phyloP scores from a whole-genome alignment of 768 basidiomycete species.

The Suillus spraguei region DNA sequence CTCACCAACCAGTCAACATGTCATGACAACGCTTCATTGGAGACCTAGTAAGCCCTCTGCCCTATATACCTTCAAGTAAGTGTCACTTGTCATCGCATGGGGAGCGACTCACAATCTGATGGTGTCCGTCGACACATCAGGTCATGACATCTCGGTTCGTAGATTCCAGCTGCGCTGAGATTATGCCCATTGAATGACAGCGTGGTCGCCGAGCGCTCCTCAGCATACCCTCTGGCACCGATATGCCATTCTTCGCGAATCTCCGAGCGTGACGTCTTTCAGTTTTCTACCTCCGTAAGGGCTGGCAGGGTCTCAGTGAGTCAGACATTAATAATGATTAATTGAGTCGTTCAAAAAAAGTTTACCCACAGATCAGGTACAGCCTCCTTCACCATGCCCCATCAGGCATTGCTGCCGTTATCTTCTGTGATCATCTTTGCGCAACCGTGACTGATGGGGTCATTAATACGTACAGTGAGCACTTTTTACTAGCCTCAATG shows the following conservation, averaged over 20 bases:
- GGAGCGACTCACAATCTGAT: background rate
- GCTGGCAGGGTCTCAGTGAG: background rate
- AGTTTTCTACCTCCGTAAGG: background rate
- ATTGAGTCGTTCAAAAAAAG: background rate
- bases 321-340: background rate
- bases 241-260: background rate
- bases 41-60: too few relatives aligned
- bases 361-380: constrained; percentile 2
- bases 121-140: too few relatives aligned
- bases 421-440: background rate
- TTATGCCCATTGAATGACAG: background rate
- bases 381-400: background rate
- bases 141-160: background rate
- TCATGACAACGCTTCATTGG: too few relatives aligned
- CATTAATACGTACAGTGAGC: background rate
- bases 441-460: background rate
- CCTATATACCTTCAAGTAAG: background rate
- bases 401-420: background rate
- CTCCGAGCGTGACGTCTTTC: background rate
- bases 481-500: too few relatives aligned
- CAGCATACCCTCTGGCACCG: too few relatives aligned
- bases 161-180: background rate
- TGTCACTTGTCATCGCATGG: background rate
- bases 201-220: background rate
- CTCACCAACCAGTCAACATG: too few relatives aligned